These are phyloP conservation scores for Amanita fuliginea DNA, from an alignment of 768 basidiomycete genomes.

Conservation along the genomic window DNA sequence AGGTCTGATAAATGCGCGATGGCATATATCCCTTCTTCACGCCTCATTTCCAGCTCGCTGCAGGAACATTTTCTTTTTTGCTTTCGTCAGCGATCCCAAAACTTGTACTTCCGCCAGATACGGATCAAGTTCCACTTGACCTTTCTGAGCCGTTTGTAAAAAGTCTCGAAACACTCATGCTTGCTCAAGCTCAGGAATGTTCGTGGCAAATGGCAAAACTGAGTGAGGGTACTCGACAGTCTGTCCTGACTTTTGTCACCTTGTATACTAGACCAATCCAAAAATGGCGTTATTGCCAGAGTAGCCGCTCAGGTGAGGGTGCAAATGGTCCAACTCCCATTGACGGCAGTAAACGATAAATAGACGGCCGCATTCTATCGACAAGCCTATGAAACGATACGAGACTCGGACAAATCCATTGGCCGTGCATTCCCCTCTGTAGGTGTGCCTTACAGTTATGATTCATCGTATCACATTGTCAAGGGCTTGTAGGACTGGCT, in stretches of 20 bases:
- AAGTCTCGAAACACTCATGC: slow-evolving; percentile 64
- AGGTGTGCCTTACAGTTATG: slow-evolving; percentile 10
- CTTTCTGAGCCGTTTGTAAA: slow-evolving; percentile 50
- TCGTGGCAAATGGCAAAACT: slow-evolving; percentile 89
- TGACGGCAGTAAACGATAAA: slow-evolving; percentile 5
- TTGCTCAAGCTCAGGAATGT: slow-evolving; percentile 95
- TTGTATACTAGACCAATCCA: slow-evolving; percentile 42
- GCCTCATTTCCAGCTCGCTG: slow-evolving; percentile 37
- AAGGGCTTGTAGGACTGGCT: slow-evolving; percentile 52
- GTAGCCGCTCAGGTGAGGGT: slow-evolving; percentile 56
- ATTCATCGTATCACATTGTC: slow-evolving; percentile 3
- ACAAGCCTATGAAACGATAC: slow-evolving; percentile 31
- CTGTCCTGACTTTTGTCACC: slow-evolving; percentile 1
- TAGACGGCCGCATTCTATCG: slow-evolving; percentile 60
- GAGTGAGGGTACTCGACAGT: slow-evolving; percentile 32
- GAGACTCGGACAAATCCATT: slow-evolving; percentile 30
- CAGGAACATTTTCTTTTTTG: slow-evolving; percentile 62
- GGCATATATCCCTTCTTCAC: background rate
- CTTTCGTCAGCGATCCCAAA: slow-evolving; percentile 40
- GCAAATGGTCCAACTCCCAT: background rate
- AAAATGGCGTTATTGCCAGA: slow-evolving; percentile 76
- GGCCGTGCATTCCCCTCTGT: slow-evolving; percentile 46
- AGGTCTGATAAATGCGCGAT: slow-evolving; percentile 33
- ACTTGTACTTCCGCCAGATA: slow-evolving; percentile 32
- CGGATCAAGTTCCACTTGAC: slow-evolving; percentile 53